phyloP scores from a whole-genome alignment of 805 yeast species.

The Candida sakaeoensis region DNA sequence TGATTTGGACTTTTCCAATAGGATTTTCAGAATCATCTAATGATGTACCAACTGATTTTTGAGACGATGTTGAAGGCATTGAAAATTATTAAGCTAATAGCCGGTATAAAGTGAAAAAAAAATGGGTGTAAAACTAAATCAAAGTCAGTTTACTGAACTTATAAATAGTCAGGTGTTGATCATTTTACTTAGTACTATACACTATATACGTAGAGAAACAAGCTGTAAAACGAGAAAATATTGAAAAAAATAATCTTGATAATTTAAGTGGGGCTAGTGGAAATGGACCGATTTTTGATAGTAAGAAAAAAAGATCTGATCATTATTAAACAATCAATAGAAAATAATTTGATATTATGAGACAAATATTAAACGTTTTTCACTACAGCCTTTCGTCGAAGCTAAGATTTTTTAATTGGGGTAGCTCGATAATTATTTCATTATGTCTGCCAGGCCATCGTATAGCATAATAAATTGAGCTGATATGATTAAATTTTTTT shows the following conservation, averaged over 20 bases:
- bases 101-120: neutral
- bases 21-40: constrained; percentile 3
- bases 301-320: neutral
- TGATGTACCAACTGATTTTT: constrained; percentile 8
- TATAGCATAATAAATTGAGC: no score
- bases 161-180: no score
- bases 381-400: neutral
- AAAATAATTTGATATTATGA: neutral
- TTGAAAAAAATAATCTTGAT: neutral
- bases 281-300: neutral
- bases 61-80: constrained; percentile 10
- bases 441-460: neutral
- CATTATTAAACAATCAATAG: neutral
- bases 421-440: neutral
- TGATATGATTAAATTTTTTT: no score
- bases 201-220: no score
- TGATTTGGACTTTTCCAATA: constrained; percentile 8
- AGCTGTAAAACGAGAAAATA: neutral
- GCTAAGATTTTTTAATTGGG: neutral
- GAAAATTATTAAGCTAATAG: neutral
- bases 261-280: constrained; percentile 1
- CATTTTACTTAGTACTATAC: no score
- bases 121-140: no score
- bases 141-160: no score
- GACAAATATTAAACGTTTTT: neutral